Conservation (phyloP, 257 asterid genomes). For the Gentiana macrophylla region DNA sequence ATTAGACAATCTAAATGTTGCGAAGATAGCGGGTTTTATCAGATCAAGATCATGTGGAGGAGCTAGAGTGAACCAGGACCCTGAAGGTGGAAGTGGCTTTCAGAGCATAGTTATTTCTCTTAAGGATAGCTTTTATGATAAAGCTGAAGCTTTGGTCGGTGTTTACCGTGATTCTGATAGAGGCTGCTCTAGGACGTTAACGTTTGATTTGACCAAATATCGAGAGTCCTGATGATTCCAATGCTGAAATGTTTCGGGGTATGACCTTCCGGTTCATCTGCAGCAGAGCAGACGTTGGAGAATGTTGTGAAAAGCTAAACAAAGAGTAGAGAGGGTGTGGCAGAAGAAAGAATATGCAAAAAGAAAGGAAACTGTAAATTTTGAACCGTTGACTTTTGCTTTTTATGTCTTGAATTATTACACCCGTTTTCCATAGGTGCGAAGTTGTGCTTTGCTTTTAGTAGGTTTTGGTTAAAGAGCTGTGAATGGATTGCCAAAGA, state of each 20-base stretch:
- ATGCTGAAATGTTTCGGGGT: slow-evolving; percentile 1
- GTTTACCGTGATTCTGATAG: slow-evolving; percentile 80
- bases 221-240: slow-evolving; percentile 38
- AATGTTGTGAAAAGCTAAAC: too few species aligned
- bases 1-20: slow-evolving; percentile 82
- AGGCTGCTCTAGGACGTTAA: slow-evolving; percentile 84
- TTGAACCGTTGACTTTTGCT: too few species aligned
- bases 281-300: too few species aligned
- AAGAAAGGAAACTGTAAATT: neutral
- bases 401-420: too few species aligned
- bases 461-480: too few species aligned
- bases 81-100: slow-evolving; percentile 62
- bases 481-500: too few species aligned
- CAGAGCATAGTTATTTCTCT: slow-evolving; percentile 97
- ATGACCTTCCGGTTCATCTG: neutral
- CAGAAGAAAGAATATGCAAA: too few species aligned
- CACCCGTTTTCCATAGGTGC: too few species aligned
- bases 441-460: too few species aligned
- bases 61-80: slow-evolving; percentile 35
- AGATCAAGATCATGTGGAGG: slow-evolving; percentile 86
- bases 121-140: slow-evolving; percentile 89
- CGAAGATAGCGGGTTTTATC: slow-evolving; percentile 94
- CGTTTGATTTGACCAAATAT: slow-evolving; percentile 69
- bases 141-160: slow-evolving; percentile 97
- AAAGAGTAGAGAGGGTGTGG: too few species aligned